Conservation (phyloP, 495 filamentous ascomycete species). For the Xanthoparmelia taractica region DNA sequence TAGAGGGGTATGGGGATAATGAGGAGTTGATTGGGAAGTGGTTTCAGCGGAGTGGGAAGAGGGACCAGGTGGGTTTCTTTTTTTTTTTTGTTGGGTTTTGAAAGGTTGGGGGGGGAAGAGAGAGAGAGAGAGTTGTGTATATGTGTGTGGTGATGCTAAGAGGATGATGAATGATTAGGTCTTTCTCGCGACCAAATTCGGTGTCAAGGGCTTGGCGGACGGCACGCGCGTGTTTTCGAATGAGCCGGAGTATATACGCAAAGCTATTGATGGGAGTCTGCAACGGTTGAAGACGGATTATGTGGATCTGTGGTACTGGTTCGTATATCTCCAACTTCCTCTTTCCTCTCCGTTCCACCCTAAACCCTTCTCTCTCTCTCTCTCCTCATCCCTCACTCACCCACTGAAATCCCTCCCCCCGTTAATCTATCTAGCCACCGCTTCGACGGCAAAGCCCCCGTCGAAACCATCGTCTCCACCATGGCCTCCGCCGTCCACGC, state of each 20-base stretch:
- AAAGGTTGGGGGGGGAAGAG: not conserved
- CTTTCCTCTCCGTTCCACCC: no score
- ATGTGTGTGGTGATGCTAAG: no score
- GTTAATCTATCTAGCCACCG: slow-evolving; percentile 32
- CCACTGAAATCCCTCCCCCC: not conserved
- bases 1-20: slow-evolving; percentile 27
- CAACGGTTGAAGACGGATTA: slow-evolving; percentile 32
- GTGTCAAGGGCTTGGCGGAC: slow-evolving; percentile 28
- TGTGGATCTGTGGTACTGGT: slow-evolving; percentile 38
- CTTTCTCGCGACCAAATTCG: slow-evolving; percentile 51
- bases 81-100: not conserved
- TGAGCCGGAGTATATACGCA: slow-evolving; percentile 38
- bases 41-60: slow-evolving; percentile 45
- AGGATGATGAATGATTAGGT: slow-evolving; percentile 26
- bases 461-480: slow-evolving; percentile 41
- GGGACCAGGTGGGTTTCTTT: slow-evolving; percentile 39
- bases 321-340: not conserved
- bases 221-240: slow-evolving; percentile 29
- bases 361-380: no score
- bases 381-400: not conserved
- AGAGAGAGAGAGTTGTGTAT: no score
- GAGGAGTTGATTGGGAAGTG: slow-evolving; percentile 34
- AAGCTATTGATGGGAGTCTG: slow-evolving; percentile 39
- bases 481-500: slow-evolving; percentile 43
- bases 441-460: slow-evolving; percentile 37